Conservation (phyloP, 148 eudicot species). For the Amaranthus palmeri region DNA sequence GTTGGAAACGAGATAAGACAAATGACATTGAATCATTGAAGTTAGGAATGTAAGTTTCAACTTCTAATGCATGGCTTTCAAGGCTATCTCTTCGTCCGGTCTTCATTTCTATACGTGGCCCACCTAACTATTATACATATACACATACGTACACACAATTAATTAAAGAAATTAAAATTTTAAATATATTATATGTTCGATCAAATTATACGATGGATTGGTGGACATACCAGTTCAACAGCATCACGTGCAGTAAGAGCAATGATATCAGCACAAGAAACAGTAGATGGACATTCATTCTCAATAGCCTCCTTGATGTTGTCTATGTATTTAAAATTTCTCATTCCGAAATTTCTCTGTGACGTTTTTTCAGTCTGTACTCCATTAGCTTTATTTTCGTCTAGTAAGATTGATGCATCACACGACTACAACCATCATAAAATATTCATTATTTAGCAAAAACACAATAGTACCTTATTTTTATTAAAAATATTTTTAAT, state of each 20-base stretch:
- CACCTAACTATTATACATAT: slow-evolving; percentile 51
- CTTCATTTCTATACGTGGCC: slow-evolving; percentile 61
- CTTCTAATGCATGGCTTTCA: slow-evolving; percentile 32
- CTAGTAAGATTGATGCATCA: slow-evolving; percentile 69
- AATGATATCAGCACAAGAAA: slow-evolving; percentile 85
- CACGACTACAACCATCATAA: slow-evolving; percentile 46
- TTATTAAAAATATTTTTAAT: too few species aligned
- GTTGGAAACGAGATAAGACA: slow-evolving; percentile 53
- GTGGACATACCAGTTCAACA: slow-evolving; percentile 39
- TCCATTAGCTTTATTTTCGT: slow-evolving; percentile 17
- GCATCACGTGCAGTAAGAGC: slow-evolving; percentile 85
- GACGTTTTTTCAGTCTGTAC: slow-evolving; percentile 46
- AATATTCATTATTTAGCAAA: neutral
- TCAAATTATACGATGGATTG: too few species aligned
- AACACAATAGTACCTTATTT: too few species aligned
- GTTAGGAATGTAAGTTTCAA: slow-evolving; percentile 55
- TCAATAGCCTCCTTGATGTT: slow-evolving; percentile 66
- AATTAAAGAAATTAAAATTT: neutral
- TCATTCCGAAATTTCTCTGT: slow-evolving; percentile 59
- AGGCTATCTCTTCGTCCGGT: slow-evolving; percentile 67
- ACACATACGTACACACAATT: too few species aligned
- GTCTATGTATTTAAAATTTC: slow-evolving; percentile 72
- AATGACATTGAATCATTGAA: slow-evolving; percentile 52
- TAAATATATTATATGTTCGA: too few species aligned
- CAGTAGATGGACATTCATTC: slow-evolving; percentile 56